Base-by-base conservation (phyloP, 2,329 filamentous ascomycete species). In the Ceratocystis variospora region DNA sequence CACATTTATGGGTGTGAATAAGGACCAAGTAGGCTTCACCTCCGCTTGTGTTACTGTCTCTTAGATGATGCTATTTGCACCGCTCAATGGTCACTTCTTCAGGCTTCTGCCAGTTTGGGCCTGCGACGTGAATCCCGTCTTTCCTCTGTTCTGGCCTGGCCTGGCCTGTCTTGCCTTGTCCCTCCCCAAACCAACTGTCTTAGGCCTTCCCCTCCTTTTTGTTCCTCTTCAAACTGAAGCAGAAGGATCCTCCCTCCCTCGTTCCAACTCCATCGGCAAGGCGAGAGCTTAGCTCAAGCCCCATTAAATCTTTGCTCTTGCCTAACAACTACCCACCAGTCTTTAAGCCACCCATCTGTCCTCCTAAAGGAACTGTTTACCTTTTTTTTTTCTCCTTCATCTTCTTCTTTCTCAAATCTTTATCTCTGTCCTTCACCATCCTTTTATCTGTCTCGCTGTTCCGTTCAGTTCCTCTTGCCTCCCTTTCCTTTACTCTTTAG, bases 271-370 rank as follows among this genome's bases (percentile, higher is more conserved):
- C 53, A 59, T 59, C 17, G 28, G 53, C 28, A 59, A 59, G 55
- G 55, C 55, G 37, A 59, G 55, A 59, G 31, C 28, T 33, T 59
- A 59, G 55, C 55, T 59, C n/a, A n/a, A 37, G 55, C 55, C 55
- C 55, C 55, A 59, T 59, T 59, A 59, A 59, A 59, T 59, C 19
- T 59, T 37, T 59, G 28, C 55, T 59, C 55, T 59, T 59, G 55
- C 55, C 55, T 59, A 59, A 37, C 55, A 31, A 31, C 25, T 8
- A 28, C 55, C 37, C 55, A 22, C 15, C 48, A 7, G 28, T 8
- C 55, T 33, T 37, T 59, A 59, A 59, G 33, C 55, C 55, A 53
- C 19, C 55, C 55, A 59, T n/a, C 55, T 59, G 55, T 59, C 31
- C 55, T 37, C 28, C 55, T 19, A 19, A 59, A 59, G 28, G 55